Conservation (phyloP, 2,329 filamentous ascomycete species). For the Cladophialophora exuberans region DNA sequence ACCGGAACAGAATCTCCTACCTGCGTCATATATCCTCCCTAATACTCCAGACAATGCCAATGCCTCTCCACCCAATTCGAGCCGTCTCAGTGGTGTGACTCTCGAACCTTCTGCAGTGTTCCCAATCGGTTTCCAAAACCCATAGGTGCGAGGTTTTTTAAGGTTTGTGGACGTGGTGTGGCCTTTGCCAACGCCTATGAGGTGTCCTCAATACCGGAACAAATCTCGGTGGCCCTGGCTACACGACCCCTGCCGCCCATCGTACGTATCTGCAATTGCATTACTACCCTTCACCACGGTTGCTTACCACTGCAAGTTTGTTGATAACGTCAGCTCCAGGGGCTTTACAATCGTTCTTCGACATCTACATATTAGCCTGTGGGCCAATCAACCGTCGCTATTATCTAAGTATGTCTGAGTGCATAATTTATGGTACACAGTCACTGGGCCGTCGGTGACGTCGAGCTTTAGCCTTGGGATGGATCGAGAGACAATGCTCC, state of each 20-base stretch:
- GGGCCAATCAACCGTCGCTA: conserved; percentile 1
- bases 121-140: too few relatives aligned
- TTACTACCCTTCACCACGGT: conserved; percentile 3
- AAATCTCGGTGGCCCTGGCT: not conserved
- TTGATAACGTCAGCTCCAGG: conserved; percentile 14
- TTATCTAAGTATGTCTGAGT: not conserved
- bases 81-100: not conserved
- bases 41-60: too few relatives aligned
- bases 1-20: too few relatives aligned
- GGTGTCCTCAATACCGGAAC: not conserved
- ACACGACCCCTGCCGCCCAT: not conserved
- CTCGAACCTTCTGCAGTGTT: not conserved
- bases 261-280: not conserved
- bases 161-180: not conserved
- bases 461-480: not conserved
- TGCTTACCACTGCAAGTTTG: conserved; percentile 4
- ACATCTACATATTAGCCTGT: not conserved
- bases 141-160: not conserved
- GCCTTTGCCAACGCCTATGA: not conserved
- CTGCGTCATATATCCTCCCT: too few relatives aligned
- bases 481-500: not conserved
- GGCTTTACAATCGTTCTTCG: not conserved
- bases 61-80: too few relatives aligned
- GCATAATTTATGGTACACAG: not conserved
- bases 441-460: not conserved